A percentile compares a stretch with the other conserved stretches of the same genome.
These are phyloP conservation scores for Trypanosoma boissoni DNA, from an alignment of 208 protist genomes.

Conservation along the genomic window DNA sequence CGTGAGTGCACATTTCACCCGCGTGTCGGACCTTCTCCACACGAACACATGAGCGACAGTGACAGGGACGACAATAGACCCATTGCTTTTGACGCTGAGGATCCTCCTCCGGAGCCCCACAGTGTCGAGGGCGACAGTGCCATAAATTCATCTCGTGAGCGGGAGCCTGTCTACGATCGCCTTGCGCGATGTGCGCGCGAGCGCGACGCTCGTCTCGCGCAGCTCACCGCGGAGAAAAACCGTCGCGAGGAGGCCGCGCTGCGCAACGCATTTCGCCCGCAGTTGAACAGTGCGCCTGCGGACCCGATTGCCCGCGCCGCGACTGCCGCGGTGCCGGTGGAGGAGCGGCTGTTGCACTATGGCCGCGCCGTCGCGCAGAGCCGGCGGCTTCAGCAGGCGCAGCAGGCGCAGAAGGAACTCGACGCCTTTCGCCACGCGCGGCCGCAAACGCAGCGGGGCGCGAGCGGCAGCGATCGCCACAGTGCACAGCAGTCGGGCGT, in stretches of 20 bases:
- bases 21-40: conserved; percentile 2
- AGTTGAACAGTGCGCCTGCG: conserved; percentile 36
- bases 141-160: neutral
- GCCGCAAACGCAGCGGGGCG: neutral
- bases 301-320: conserved; percentile 14
- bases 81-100: too few relatives aligned
- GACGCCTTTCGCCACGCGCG: conserved; percentile 15
- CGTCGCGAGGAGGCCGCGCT: conserved; percentile 37
- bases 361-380: conserved; percentile 45
- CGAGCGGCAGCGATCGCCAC: neutral
- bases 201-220: conserved; percentile 21
- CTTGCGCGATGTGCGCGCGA: conserved; percentile 43
- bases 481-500: conserved; percentile 14
- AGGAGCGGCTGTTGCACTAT: conserved; percentile 76
- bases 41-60: neutral
- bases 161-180: conserved; percentile 52
- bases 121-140: too few relatives aligned
- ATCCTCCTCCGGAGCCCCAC: too few relatives aligned
- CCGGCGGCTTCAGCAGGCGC: conserved; percentile 27
- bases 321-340: conserved; percentile 56
- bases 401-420: conserved; percentile 43
- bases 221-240: conserved; percentile 26
- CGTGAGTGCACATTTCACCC: conserved; percentile 43
- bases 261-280: conserved; percentile 46
- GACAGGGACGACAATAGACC: neutral